A percentile compares a stretch with the other conserved stretches of the same genome.
Conservation (phyloP, 202 grass and related monocot genomes). For the Cymbopogon flexuosus region DNA sequence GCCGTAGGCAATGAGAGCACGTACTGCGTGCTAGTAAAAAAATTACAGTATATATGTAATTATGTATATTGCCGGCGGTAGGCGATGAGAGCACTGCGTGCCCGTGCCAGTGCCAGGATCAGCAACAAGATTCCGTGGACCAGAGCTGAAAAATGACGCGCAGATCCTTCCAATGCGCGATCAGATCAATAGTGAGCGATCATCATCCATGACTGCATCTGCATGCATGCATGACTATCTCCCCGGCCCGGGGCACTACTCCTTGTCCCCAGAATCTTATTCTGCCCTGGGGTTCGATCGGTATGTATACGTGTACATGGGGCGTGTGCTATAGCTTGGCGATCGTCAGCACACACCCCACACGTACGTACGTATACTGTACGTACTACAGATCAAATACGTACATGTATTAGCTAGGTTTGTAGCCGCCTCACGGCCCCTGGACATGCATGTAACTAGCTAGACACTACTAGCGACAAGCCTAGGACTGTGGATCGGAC, state of each 20-base stretch:
- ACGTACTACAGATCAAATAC: too few species aligned
- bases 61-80: not conserved
- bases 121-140: constrained; percentile 21
- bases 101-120: not conserved
- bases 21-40: too few species aligned
- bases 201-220: not conserved
- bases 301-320: too few species aligned
- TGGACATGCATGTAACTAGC: too few species aligned
- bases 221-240: not conserved
- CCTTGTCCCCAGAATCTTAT: not conserved
- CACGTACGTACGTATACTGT: too few species aligned
- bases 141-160: not conserved
- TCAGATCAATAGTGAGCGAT: not conserved
- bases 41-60: too few species aligned
- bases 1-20: too few species aligned
- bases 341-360: too few species aligned
- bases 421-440: too few species aligned
- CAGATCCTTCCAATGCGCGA: constrained; percentile 13
- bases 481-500: not conserved
- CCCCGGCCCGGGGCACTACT: not conserved
- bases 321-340: too few species aligned
- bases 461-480: too few species aligned
- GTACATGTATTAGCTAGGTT: too few species aligned
- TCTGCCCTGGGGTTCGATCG: not conserved
- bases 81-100: not conserved